These are phyloP conservation scores for Perkinsus olseni DNA, from an alignment of 169 alveolate species.

Conservation along the genomic window DNA sequence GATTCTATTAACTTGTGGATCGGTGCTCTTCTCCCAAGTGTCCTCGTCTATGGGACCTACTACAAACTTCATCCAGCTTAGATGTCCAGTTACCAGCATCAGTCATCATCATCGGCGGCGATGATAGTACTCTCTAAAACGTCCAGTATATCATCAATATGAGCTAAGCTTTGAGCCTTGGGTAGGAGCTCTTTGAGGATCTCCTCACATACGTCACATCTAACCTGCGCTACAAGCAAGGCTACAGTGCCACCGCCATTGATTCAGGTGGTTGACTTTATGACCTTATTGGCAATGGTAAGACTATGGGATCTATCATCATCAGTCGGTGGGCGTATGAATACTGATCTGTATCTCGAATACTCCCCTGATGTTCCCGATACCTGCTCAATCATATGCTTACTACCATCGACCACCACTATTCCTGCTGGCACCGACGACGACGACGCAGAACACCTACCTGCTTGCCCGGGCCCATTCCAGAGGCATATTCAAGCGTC, in stretches of 20 bases:
- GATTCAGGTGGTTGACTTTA: not conserved
- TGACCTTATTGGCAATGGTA: not conserved
- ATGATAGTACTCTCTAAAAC: not conserved
- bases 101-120: not conserved
- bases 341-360: not conserved
- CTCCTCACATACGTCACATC: not conserved
- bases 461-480: not conserved
- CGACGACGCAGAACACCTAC: not conserved
- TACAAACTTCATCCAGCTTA: not conserved
- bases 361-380: not conserved
- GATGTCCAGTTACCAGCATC: too few species aligned
- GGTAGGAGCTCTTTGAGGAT: not conserved
- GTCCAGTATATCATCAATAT: not conserved
- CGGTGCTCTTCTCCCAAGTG: not conserved
- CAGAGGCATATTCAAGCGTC: too few species aligned
- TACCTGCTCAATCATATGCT: too few species aligned
- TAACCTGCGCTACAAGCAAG: not conserved
- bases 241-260: not conserved
- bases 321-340: not conserved
- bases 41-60: not conserved
- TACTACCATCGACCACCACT: too few species aligned
- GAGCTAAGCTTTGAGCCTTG: not conserved
- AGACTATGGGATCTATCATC: not conserved
- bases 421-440: too few species aligned
- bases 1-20: not conserved